These are phyloP conservation scores for Ophiostoma perfectum DNA, from an alignment of 2,329 filamentous ascomycete species.

Conservation along the genomic window DNA sequence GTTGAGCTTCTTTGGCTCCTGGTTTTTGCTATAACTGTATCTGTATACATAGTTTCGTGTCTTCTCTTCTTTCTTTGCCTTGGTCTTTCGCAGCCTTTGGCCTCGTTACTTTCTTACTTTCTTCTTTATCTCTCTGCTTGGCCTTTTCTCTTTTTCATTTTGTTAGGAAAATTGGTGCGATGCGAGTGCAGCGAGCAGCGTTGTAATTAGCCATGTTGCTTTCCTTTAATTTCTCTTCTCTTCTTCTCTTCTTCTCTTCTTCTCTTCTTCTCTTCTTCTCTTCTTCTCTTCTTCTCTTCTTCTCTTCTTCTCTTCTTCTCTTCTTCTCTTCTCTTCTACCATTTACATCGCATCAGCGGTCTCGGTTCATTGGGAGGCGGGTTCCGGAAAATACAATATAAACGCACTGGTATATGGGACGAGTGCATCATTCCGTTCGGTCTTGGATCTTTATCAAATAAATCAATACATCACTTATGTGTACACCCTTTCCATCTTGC, in stretches of 20 bases:
- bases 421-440: neutral
- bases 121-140: no score
- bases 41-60: constrained; percentile 1
- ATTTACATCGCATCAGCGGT: neutral
- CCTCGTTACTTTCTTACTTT: no score
- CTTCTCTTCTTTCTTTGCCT: neutral
- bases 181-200: no score
- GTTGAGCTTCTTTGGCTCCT: neutral
- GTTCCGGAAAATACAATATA: constrained; percentile 2
- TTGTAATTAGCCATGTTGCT: no score
- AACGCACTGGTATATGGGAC: constrained; percentile 9
- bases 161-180: no score
- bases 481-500: no score
- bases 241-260: neutral
- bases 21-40: neutral
- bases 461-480: no score
- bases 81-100: no score
- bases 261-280: neutral
- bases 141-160: no score
- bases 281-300: neutral
- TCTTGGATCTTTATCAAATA: neutral
- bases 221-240: neutral
- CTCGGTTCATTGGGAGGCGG: neutral
- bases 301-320: neutral
- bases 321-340: neutral